Base-by-base conservation (phyloP, 805 yeast genomes). In the Ogataea minuta region DNA sequence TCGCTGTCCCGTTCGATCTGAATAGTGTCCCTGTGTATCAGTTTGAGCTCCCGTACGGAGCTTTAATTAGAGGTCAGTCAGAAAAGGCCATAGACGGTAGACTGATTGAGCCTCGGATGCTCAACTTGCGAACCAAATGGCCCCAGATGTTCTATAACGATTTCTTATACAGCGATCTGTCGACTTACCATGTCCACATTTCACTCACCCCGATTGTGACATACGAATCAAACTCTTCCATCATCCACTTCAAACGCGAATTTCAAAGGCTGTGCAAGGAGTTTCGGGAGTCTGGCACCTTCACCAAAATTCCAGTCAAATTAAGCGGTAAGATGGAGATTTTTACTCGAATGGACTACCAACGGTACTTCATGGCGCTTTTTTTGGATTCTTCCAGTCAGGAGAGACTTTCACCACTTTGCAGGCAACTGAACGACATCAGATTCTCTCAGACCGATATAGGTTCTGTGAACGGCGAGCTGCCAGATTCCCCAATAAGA, bases 121-220 rank as follows among this genome's bases (percentile, higher is more conserved):
- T 54, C 23, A 46, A 45, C 26, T 11, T 36, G 34, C 25, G 36
- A 6, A 25, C 43, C 1, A 34, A 24, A 20, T 57, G 60, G 59
- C 64, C 64, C 2, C 26, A 20, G 2, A 29, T 36, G 4, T 60
- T 47, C 40, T 34, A 20, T 23, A 54, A 49, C 27, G 46, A 40
- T 9, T 34, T 46, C 2, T 35, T 54, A 7, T 38, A 36, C 23
- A 37, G 35, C 14, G 44, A 44, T 6, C 26, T 39, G 10, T 25
- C 50, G 7, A 43, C 49, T 2, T 44, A 44, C 26, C 35, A 39
- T 8, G 36, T 47, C 13, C 59, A 54, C 32, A 39, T 50, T 28
- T 50, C 57, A 4, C 36, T 59, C 23, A 42, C 60, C 2, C 64
- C 64, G 10, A 43, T 54, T n/a, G 43, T 59, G 6, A 9, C 44